These are phyloP conservation scores for Wickerhamiella infanticola DNA, from an alignment of 1,139 yeast species.

Conservation along the genomic window DNA sequence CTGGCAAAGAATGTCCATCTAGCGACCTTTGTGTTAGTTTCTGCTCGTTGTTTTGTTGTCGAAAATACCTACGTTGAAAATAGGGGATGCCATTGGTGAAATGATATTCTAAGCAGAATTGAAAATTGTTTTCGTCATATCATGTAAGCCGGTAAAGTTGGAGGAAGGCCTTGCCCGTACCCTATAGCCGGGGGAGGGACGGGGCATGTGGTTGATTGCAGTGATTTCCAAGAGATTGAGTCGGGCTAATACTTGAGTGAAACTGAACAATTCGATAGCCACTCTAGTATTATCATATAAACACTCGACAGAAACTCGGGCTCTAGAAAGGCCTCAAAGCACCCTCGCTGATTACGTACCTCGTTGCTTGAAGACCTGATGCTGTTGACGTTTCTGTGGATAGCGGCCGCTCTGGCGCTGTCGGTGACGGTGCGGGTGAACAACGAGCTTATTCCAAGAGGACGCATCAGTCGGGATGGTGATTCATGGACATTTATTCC, in stretches of 20 bases:
- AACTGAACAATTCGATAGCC: too few species aligned
- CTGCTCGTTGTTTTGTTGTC: not conserved
- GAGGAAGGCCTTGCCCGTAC: too few species aligned
- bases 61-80: slow-evolving; percentile 14
- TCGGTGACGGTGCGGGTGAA: not conserved
- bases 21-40: slow-evolving; percentile 37
- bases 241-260: too few species aligned
- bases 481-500: not conserved
- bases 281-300: too few species aligned
- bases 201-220: too few species aligned
- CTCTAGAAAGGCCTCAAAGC: too few species aligned
- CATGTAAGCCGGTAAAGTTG: too few species aligned
- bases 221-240: too few species aligned
- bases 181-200: too few species aligned
- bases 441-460: not conserved
- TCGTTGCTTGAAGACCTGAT: too few species aligned
- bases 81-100: slow-evolving; percentile 12
- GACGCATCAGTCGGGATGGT: not conserved
- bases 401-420: not conserved
- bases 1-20: slow-evolving; percentile 88
- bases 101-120: not conserved
- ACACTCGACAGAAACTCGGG: too few species aligned
- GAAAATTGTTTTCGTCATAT: not conserved
- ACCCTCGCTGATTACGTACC: too few species aligned
- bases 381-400: not conserved